Percentiles rank a stretch among this genome's conserved stretches.
phyloP scores from a whole-genome alignment of 345 rosid species.

The Clarkia xantiana region DNA sequence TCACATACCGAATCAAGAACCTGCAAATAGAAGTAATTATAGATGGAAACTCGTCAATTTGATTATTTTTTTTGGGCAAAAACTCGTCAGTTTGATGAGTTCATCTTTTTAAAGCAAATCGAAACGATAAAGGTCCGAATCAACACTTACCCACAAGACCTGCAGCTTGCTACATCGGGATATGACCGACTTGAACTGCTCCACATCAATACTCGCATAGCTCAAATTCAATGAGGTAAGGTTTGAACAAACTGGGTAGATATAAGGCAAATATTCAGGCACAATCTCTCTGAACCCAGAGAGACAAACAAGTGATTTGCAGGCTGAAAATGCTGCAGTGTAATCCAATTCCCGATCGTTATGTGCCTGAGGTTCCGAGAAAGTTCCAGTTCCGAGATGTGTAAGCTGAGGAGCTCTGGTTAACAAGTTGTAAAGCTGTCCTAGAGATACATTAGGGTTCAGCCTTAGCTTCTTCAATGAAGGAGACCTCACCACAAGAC shows the following conservation, averaged over 20 bases:
- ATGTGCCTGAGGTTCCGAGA: conserved; percentile 28
- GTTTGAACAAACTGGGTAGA: conserved; percentile 57
- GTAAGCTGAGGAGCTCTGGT: conserved; percentile 57
- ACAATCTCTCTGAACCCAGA: conserved; percentile 65
- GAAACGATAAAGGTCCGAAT: not conserved
- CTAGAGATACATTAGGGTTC: conserved; percentile 49
- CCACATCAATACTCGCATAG: conserved; percentile 59
- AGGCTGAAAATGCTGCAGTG: conserved; percentile 47
- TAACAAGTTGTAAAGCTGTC: conserved; percentile 39
- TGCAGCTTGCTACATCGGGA: conserved; percentile 53
- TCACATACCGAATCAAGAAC: conserved; percentile 80
- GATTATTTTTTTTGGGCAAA: no score
- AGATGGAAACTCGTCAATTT: not conserved
- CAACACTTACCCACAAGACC: conserved; percentile 57
- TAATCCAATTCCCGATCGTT: conserved; percentile 41
- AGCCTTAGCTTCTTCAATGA: conserved; percentile 49
- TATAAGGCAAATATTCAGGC: conserved; percentile 51
- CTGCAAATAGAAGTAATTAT: conserved; percentile 27
- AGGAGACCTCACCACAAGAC: conserved; percentile 56
- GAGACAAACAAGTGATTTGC: conserved; percentile 56
- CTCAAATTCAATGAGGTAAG: conserved; percentile 80
- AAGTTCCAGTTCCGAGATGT: conserved; percentile 79
- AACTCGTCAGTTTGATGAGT: not conserved
- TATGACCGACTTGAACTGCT: conserved; percentile 59
- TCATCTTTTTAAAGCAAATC: not conserved